Evolutionary conservation across 768 basidiomycete species (phyloP), one percentile per base, ranked within the genome.

Genomic region (Tricholoma flavovirens): DNA sequence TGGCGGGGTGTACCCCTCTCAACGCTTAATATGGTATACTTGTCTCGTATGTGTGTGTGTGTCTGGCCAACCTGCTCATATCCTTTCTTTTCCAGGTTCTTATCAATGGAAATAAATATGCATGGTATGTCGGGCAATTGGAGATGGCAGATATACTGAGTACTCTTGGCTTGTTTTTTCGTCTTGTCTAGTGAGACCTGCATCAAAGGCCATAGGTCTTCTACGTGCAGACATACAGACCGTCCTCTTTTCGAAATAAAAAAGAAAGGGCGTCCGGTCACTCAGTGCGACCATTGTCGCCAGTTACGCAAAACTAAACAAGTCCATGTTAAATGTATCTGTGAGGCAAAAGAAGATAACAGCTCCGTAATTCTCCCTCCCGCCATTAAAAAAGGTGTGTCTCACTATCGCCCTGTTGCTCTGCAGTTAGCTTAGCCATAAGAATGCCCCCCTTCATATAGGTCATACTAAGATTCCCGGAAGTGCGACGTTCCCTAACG

Each of bases 191-290:
- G 92, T 71, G 90, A 90, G 76, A 88, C 90, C 62, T 96, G 93
- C 75, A 94, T 94, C 72, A 93, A 93, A 73, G 93, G 93, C 15
- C 93, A 96, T 72, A 83, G 93, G 49, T 94, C 93, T 14, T 91
- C 90, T 14, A 81, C 84, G 29, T 96, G 93, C 74, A 86, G 84
- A 66, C 93, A 96, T 68, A 87, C 83, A 53, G 90, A 93, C 69
- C 82, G 93, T 40, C 87, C 92, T 35, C 78, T 96, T 51, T 93
- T 86, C 68, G 91, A 95, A 72, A 90, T 96, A 56, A 92, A 93
- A 77, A 90, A 88, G 77, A 94, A 96, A 68, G 93, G 93, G 2
- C 82, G 93, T 38, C 93, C 93, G 1, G 82, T 93, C 22, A 92
- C 94, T 7, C 93, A 96, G 70, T 97, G 94, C 72, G 83, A 85